Percentiles rank a stretch among this genome's conserved stretches.
Conservation (phyloP, 306 rosid genomes). For the Prunus fruticosa region DNA sequence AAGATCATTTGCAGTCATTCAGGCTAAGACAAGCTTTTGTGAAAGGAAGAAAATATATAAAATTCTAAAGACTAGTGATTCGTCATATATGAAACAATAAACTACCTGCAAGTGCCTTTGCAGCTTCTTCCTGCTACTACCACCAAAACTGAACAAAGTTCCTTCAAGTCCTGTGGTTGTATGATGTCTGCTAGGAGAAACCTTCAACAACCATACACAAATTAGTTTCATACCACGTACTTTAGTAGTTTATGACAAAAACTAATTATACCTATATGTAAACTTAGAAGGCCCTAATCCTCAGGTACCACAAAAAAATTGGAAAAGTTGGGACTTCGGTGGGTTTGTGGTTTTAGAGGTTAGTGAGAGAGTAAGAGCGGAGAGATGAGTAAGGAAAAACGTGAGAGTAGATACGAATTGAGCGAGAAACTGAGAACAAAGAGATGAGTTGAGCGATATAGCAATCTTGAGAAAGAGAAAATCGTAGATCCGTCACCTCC, state of each 20-base stretch:
- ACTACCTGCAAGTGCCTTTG: slow-evolving; percentile 74
- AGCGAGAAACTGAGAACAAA: no score
- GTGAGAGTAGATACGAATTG: no score
- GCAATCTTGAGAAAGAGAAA: no score
- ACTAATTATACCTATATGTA: slow-evolving; percentile 66
- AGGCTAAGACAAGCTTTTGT: background rate
- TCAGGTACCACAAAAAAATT: slow-evolving; percentile 23
- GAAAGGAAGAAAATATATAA: background rate
- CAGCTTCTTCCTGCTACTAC: slow-evolving; percentile 82
- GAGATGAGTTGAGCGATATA: no score
- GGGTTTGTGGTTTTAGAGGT: no score
- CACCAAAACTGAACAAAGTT: slow-evolving; percentile 91
- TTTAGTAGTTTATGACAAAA: slow-evolving; percentile 15
- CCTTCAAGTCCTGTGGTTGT: slow-evolving; percentile 90
- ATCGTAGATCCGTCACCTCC: no score
- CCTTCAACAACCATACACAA: slow-evolving; percentile 43
- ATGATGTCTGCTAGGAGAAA: slow-evolving; percentile 95
- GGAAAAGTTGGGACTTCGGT: no score
- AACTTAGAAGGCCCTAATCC: slow-evolving; percentile 80
- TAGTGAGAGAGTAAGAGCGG: no score
- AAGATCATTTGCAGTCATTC: background rate
- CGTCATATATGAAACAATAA: slow-evolving; percentile 5
- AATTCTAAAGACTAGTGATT: slow-evolving; percentile 20
- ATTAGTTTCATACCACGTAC: slow-evolving; percentile 34
- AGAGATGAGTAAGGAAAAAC: no score